Evolutionary conservation across 164 flowering plant species (phyloP).

Genomic region (Umbilicus rupestris): DNA sequence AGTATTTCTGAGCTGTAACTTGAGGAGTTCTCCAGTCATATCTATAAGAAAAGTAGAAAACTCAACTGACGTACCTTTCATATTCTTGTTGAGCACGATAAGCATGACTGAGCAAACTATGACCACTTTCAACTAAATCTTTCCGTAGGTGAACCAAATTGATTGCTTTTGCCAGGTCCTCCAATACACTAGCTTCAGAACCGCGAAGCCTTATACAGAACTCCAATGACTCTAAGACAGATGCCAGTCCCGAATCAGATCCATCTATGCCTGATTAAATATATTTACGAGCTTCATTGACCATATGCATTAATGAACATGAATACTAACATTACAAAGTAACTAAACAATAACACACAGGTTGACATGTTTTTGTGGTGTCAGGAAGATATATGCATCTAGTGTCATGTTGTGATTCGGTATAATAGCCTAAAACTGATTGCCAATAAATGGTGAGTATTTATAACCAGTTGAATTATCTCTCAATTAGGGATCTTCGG

Average conservation of each 20-base stretch:
- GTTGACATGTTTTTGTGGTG: not conserved
- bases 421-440: not conserved
- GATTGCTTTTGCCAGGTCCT: constrained; percentile 84
- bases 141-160: constrained; percentile 71
- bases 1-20: too few species aligned
- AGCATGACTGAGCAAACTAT: constrained; percentile 73
- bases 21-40: too few species aligned
- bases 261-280: constrained; percentile 59
- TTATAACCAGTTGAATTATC: not conserved
- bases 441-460: not conserved
- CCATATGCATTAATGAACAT: not conserved
- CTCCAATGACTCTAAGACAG: constrained; percentile 80
- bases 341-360: not conserved
- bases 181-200: constrained; percentile 90
- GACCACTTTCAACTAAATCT: constrained; percentile 91
- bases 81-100: constrained; percentile 75
- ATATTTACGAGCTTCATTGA: not conserved
- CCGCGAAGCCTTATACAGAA: constrained; percentile 91
- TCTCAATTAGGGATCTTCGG: not conserved
- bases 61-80: constrained; percentile 68
- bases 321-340: not conserved
- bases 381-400: too few species aligned
- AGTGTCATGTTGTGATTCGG: too few species aligned
- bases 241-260: constrained; percentile 80
- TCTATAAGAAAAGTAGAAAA: too few species aligned